Conservation (phyloP, 176 grass and related monocot species). For the Guadua angustifolia region DNA sequence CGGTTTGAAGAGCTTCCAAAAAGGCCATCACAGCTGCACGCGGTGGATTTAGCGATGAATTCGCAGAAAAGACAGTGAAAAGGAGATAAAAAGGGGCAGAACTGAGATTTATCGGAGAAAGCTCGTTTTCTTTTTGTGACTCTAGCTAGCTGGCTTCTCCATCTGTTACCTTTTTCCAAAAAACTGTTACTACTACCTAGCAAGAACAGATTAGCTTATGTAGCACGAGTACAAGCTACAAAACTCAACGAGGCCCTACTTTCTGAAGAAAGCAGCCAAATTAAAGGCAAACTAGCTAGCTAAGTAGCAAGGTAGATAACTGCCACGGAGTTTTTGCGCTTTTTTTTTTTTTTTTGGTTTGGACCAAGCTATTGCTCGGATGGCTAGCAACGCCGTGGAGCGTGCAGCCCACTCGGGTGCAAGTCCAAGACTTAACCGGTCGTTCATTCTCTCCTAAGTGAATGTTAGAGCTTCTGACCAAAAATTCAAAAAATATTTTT, state of each 20-base stretch:
- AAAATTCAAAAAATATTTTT: too few species aligned
- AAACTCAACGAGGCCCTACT: neutral
- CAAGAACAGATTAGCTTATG: neutral
- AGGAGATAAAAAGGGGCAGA: conserved; percentile 1
- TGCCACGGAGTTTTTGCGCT: too few species aligned
- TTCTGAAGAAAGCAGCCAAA: neutral
- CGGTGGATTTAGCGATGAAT: conserved; percentile 7
- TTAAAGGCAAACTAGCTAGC: neutral
- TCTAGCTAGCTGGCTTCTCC: neutral
- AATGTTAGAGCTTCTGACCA: too few species aligned
- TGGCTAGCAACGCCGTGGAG: too few species aligned
- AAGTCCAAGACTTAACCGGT: too few species aligned
- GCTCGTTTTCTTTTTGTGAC: conserved; percentile 18
- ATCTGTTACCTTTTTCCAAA: neutral
- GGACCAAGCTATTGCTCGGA: too few species aligned
- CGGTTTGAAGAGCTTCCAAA: neutral
- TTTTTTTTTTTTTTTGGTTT: too few species aligned
- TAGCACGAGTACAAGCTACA: neutral
- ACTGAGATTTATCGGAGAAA: neutral
- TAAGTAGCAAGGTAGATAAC: too few species aligned
- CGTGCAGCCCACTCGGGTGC: too few species aligned
- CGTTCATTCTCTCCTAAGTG: too few species aligned
- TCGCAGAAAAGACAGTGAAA: conserved; percentile 43
- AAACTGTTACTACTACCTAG: neutral
- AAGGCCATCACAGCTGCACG: neutral